Conservation (phyloP, 2,329 filamentous ascomycete genomes). For the Scorias spongiosa region DNA sequence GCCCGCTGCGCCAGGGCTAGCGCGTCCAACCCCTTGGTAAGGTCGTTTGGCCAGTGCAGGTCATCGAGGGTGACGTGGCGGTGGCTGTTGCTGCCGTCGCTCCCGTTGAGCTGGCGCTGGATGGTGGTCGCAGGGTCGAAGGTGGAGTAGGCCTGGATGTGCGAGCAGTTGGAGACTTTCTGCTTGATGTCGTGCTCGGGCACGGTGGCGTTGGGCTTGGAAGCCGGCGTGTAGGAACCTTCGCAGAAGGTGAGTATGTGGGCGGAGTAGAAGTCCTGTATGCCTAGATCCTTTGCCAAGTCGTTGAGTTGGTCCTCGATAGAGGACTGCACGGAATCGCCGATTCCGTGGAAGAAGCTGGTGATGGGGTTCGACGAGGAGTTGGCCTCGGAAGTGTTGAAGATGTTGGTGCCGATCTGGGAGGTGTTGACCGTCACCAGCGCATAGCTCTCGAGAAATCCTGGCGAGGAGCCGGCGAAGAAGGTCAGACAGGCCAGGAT, state of each 20-base stretch:
- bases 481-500: constrained; percentile 45
- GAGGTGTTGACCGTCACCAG: constrained; percentile 36
- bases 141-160: constrained; percentile 37
- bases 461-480: constrained; percentile 43
- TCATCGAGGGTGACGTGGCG: constrained; percentile 34
- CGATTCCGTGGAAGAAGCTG: constrained; percentile 17
- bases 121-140: constrained; percentile 41
- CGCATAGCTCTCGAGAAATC: constrained; percentile 41
- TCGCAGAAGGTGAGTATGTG: constrained; percentile 47
- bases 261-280: constrained; percentile 46
- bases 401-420: constrained; percentile 29
- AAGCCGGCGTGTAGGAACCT: constrained; percentile 29
- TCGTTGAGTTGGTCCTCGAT: constrained; percentile 27
- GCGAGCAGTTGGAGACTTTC: constrained; percentile 41
- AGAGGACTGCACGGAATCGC: constrained; percentile 22
- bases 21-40: constrained; percentile 37
- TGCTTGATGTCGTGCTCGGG: constrained; percentile 25
- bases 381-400: constrained; percentile 15
- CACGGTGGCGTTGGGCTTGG: constrained; percentile 29
- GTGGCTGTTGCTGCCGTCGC: constrained; percentile 11
- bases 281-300: constrained; percentile 33
- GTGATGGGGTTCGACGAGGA: constrained; percentile 14
- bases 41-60: constrained; percentile 41
- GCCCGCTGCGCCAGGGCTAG: constrained; percentile 36
- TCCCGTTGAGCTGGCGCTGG: constrained; percentile 31